Evolutionary conservation across 1,284 basidiomycete species (phyloP), one percentile per base, ranked within the genome.

Genomic region (Tilletia caries): DNA sequence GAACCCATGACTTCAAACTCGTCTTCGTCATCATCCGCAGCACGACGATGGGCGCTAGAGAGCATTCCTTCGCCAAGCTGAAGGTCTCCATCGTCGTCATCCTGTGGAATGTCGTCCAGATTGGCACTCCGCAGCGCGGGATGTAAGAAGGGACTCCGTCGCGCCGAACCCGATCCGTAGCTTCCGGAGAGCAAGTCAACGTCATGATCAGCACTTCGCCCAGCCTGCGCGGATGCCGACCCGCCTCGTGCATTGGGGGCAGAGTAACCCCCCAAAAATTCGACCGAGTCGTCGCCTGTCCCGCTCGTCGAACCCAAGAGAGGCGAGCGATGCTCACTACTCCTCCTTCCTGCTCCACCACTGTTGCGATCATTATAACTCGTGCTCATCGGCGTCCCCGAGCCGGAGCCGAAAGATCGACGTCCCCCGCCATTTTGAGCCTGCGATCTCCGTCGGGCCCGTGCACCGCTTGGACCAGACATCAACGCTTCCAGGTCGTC

Each of bases 121-220:
- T 33, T 29, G 10, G 27, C 29, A 34, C 32, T 62, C 20, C 58
- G 58, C 10, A 62, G 58, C 15, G 58, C 27, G 3, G 58, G 58
- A 29, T 62, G 58, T 6, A 62, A 29, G 58, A 62, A 62, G 10
- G 58, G 58, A 29, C 29, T 33, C 0, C 32, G 29, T 29, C 32
- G 29, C 32, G 58, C 58, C 32, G 58, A 62, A 4, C 58, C 58
- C n/a, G 58, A 62, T 33, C 58, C 58, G 58, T 62, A 62, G 58
- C 58, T 62, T 15, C 15, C 33, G 5, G 58, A 29, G 4, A 62
- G n/a, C 12, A 62, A 29, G 10, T 62, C 58, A 23, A 62, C 32
- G 32, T 62, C 58, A 29, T 23, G 32, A n/a, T 62, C 58, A 6
- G 34, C 10, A 20, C 58, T 62, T 1, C 58, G 29, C 20, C 58